Percentiles rank a stretch among this genome's conserved stretches.
Conservation (phyloP, 2,329 filamentous ascomycete genomes). For the Fusarium illudens region DNA sequence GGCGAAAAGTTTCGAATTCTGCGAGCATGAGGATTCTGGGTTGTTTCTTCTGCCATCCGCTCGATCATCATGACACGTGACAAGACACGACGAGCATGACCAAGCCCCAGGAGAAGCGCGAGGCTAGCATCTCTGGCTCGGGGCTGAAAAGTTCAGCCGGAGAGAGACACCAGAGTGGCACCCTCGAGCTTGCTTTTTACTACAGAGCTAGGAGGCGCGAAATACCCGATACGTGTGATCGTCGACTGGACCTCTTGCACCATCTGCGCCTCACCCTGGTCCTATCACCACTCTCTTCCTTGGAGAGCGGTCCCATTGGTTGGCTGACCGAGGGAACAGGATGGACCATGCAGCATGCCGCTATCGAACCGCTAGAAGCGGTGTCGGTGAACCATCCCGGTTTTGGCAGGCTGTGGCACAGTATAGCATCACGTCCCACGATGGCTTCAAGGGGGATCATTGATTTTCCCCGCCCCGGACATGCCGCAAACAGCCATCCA, state of each 20-base stretch:
- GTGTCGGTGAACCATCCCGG: constrained; percentile 43
- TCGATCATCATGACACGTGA: neutral
- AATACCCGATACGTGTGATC: constrained; percentile 43
- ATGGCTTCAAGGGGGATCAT: constrained; percentile 43
- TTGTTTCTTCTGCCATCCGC: neutral
- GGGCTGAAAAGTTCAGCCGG: constrained; percentile 2
- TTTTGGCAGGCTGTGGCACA: constrained; percentile 41
- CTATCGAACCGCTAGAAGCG: constrained; percentile 42
- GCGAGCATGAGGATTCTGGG: neutral
- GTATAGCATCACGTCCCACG: constrained; percentile 40
- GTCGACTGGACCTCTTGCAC: constrained; percentile 40
- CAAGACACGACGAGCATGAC: neutral
- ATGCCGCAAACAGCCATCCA: constrained; percentile 42
- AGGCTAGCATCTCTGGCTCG: neutral
- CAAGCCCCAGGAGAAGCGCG: neutral
- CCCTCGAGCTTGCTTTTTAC: constrained; percentile 30
- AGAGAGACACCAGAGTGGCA: constrained; percentile 21
- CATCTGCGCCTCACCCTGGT: constrained; percentile 44
- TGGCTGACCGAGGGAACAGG: constrained; percentile 38
- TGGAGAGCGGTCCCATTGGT: constrained; percentile 40
- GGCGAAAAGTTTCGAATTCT: neutral
- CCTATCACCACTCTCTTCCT: constrained; percentile 41
- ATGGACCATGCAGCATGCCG: constrained; percentile 39
- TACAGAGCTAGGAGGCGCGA: constrained; percentile 36
- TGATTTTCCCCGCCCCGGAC: constrained; percentile 37